Conservation (phyloP, 129 eudicot genomes). For the Arctium lappa region DNA sequence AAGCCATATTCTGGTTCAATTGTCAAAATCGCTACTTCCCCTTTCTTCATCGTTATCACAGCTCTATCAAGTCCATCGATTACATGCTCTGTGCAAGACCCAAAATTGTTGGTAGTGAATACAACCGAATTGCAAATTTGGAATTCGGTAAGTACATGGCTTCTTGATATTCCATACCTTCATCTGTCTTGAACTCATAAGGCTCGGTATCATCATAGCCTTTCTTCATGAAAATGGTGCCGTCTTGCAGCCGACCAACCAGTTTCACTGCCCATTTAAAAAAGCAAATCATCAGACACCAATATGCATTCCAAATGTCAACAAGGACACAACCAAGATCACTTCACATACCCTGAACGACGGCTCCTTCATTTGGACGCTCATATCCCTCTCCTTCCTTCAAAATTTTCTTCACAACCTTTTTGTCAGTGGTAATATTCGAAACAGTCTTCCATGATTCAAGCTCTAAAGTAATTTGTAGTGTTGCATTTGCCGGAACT, state of each 20-base stretch:
- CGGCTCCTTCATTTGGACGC: slow-evolving; percentile 80
- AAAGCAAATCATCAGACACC: slow-evolving; percentile 2
- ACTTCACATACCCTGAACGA: slow-evolving; percentile 49
- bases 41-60: slow-evolving; percentile 86
- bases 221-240: slow-evolving; percentile 62
- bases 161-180: slow-evolving; percentile 47
- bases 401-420: slow-evolving; percentile 72
- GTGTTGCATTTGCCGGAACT: slow-evolving; percentile 80
- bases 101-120: neutral
- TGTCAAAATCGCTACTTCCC: slow-evolving; percentile 65
- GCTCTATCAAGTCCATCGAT: slow-evolving; percentile 83
- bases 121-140: neutral
- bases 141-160: neutral
- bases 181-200: slow-evolving; percentile 85
- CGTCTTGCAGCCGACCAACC: slow-evolving; percentile 79
- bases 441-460: slow-evolving; percentile 83
- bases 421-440: slow-evolving; percentile 66
- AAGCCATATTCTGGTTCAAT: slow-evolving; percentile 82
- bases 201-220: slow-evolving; percentile 61
- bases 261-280: slow-evolving; percentile 55
- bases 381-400: slow-evolving; percentile 97
- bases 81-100: slow-evolving; percentile 70
- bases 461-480: slow-evolving; percentile 63
- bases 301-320: neutral
- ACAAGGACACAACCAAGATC: too few species aligned